A percentile compares a stretch with the other conserved stretches of the same genome.
phyloP scores from a whole-genome alignment of 805 yeast genomes.

The Kuraishia piskuri region DNA sequence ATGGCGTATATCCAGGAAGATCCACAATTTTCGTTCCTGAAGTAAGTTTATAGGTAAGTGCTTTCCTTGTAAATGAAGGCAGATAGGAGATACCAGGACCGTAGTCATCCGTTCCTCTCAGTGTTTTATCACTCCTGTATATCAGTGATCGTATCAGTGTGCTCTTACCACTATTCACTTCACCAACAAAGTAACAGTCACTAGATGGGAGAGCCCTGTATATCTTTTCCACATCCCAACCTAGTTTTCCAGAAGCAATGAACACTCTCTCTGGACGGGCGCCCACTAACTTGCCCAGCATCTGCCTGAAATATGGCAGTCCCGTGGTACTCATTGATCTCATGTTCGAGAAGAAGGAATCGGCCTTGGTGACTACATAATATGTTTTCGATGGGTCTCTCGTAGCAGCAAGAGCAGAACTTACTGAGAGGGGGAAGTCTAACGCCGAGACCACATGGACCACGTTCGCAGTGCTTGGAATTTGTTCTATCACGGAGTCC shows the following conservation, averaged over 20 bases:
- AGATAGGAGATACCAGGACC: slow-evolving; percentile 42
- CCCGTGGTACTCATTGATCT: slow-evolving; percentile 12
- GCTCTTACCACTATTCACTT: slow-evolving; percentile 65
- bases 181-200: slow-evolving; percentile 49
- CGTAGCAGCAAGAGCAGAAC: slow-evolving; percentile 24
- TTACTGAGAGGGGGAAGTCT: slow-evolving; percentile 65
- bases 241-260: slow-evolving; percentile 39
- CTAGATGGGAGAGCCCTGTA: slow-evolving; percentile 25
- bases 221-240: slow-evolving; percentile 43
- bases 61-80: slow-evolving; percentile 66
- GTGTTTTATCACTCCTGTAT: slow-evolving; percentile 9
- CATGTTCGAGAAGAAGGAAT: slow-evolving; percentile 21
- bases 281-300: slow-evolving; percentile 19
- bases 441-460: slow-evolving; percentile 56
- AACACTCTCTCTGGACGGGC: slow-evolving; percentile 27
- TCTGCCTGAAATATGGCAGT: slow-evolving; percentile 22
- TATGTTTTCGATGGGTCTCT: slow-evolving; percentile 26
- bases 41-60: slow-evolving; percentile 29
- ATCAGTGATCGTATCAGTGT: slow-evolving; percentile 43
- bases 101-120: slow-evolving; percentile 16
- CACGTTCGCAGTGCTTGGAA: slow-evolving; percentile 38
- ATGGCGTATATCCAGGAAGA: slow-evolving; percentile 37
- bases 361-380: slow-evolving; percentile 32
- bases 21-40: slow-evolving; percentile 25
- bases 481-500: slow-evolving; percentile 20